These are phyloP conservation scores for Oryza rufipogon DNA, from an alignment of 176 grass and related monocot species.

Conservation along the genomic window DNA sequence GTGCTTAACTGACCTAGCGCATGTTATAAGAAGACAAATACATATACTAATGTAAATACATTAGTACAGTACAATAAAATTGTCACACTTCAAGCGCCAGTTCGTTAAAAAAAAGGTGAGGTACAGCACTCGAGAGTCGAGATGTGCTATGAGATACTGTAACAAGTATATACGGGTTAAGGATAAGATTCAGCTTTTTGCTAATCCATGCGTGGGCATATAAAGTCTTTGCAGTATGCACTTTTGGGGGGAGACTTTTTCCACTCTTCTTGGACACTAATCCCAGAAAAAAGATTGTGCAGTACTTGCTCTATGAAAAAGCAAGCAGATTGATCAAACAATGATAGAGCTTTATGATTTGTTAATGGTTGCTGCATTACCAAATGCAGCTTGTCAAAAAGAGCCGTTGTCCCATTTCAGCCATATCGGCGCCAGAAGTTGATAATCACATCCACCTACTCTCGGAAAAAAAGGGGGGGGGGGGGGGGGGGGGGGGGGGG, in stretches of 20 bases:
- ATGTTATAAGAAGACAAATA: background rate
- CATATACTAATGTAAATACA: background rate
- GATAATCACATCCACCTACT: constrained; percentile 8
- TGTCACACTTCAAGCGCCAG: too few relatives aligned
- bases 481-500: too few relatives aligned
- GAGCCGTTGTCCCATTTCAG: constrained; percentile 20
- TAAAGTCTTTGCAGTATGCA: background rate
- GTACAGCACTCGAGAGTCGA: background rate
- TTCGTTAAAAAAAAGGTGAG: too few relatives aligned
- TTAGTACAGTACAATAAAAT: background rate
- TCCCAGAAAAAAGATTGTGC: background rate
- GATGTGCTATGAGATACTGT: background rate
- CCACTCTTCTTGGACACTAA: constrained; percentile 32
- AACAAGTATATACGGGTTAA: background rate
- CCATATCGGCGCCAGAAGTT: constrained; percentile 1
- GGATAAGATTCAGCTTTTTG: background rate
- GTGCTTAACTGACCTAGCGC: background rate
- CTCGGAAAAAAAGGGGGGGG: background rate
- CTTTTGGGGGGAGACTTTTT: constrained; percentile 23
- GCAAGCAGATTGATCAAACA: background rate
- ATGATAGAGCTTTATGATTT: background rate
- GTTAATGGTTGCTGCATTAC: background rate
- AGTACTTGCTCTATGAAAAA: background rate
- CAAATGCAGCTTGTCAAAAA: constrained; percentile 39
- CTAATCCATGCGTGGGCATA: background rate